phyloP scores from a whole-genome alignment of 441 rosid species.

The Mallotus repandus region DNA sequence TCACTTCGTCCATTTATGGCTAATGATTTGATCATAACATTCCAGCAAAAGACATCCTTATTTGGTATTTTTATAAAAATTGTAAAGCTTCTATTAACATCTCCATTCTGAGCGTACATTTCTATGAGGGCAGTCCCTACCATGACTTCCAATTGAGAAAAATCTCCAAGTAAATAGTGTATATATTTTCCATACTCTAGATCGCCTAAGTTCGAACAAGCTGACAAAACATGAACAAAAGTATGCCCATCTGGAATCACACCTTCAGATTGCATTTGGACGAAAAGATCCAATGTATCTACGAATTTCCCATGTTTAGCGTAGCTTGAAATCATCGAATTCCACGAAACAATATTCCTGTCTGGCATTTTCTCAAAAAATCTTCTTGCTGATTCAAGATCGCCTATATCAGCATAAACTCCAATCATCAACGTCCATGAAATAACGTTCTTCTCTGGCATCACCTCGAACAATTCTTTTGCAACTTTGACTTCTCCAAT shows the following conservation, averaged over 20 bases:
- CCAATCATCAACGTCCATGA: conserved; percentile 34
- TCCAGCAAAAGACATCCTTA: conserved; percentile 39
- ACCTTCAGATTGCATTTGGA: conserved; percentile 26
- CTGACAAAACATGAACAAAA: conserved; percentile 26
- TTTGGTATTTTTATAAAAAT: conserved; percentile 28
- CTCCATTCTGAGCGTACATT: conserved; percentile 35
- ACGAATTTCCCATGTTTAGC: conserved; percentile 14
- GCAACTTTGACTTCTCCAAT: conserved; percentile 25
- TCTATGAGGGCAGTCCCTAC: conserved; percentile 32
- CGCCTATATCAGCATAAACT: conserved; percentile 22
- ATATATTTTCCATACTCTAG: conserved; percentile 25
- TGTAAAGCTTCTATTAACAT: conserved; percentile 25
- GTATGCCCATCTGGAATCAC: conserved; percentile 26
- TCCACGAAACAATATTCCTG: conserved; percentile 35
- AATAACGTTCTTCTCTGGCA: conserved; percentile 36
- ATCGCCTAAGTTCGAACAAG: conserved; percentile 31
- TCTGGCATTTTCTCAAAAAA: conserved; percentile 27
- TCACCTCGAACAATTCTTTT: conserved; percentile 25
- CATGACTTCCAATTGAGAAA: conserved; percentile 18
- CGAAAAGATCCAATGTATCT: conserved; percentile 25
- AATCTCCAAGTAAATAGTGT: conserved; percentile 22
- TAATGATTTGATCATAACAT: conserved; percentile 36
- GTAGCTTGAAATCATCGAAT: conserved; percentile 25
- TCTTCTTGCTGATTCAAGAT: conserved; percentile 23
- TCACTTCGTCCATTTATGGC: conserved; percentile 35